Percentiles rank a stretch among this genome's conserved stretches.
phyloP scores from a whole-genome alignment of 2,329 filamentous ascomycete genomes.

The Bertia moriformis region DNA sequence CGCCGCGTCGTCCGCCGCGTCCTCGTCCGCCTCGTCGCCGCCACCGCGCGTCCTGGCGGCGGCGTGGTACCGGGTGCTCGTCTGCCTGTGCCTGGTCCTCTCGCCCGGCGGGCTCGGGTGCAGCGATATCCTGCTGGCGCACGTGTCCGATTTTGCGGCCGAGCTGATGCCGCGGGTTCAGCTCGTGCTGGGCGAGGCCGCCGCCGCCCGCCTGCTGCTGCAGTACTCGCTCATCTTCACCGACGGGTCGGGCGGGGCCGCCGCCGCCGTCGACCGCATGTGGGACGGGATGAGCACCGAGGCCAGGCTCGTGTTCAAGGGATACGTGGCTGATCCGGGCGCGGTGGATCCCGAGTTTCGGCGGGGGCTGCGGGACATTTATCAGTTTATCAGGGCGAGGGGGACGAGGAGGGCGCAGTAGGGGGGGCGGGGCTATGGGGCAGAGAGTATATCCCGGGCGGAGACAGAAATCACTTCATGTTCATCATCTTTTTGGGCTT shows the following conservation, averaged over 20 bases:
- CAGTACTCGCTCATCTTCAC: neutral
- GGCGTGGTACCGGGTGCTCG: neutral
- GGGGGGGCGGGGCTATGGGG: too few relatives aligned
- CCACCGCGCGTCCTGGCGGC: too few relatives aligned
- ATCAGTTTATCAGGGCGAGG: too few relatives aligned
- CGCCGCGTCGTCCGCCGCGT: too few relatives aligned
- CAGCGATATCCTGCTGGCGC: neutral
- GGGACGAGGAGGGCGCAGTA: too few relatives aligned
- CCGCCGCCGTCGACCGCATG: neutral
- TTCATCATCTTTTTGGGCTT: too few relatives aligned
- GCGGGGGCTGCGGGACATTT: too few relatives aligned
- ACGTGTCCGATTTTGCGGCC: neutral
- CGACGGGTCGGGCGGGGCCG: neutral
- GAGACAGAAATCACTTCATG: too few relatives aligned
- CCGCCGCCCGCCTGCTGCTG: neutral
- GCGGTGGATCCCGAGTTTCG: too few relatives aligned
- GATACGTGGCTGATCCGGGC: too few relatives aligned
- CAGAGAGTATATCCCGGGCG: too few relatives aligned
- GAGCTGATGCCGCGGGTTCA: neutral
- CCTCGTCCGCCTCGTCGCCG: neutral
- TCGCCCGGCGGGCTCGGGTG: neutral
- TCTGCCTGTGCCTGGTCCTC: neutral
- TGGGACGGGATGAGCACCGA: neutral
- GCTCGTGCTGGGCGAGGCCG: neutral
- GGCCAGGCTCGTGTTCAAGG: neutral